Evolutionary conservation across 768 basidiomycete genomes (phyloP), one percentile per base, ranked within the genome.

Genomic region (Mycena pura): DNA sequence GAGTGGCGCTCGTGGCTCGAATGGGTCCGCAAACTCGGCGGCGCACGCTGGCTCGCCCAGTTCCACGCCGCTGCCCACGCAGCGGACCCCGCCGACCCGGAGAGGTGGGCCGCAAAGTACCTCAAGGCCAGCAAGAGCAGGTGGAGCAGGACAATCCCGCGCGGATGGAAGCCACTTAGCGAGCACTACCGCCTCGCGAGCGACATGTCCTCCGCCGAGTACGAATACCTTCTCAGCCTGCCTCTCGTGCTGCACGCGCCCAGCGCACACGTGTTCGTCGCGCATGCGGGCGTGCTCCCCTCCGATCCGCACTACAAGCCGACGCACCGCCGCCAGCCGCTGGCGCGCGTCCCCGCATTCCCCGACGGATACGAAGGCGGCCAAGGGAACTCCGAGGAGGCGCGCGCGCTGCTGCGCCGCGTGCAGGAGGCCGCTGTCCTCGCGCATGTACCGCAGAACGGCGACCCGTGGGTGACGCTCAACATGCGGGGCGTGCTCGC

Each of bases 1-100:
- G 91, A 96, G 76, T 97, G 96, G 96, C 82, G 88, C 24, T 78
- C 82, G 2, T 99, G 94, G 93, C 83, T 92, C 49, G 80, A 90
- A 17, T 96, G 93, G 93, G 86, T 96, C 56, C 62, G 73, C 14
- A 62, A 73, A 8, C 70, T 82, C 24, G 74, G 78, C n/a, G 82
- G 80, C 1, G 69, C 51, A 24, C 69, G 77, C 24, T 95, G 92
- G 87, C 79, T 95, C 6, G 62, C 72, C 8, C 68, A 80, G 11
- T 61, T 86, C n/a, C 82, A 85, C 46, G 63, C 68, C 2, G 62
- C 73, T 22, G 65, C 70, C 29, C 48, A 76, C 5, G 73, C 73
- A 14, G 67, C 73, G 6, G 69, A 70, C 40, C 69, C 71, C 50
- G 58, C 68, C 44, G 76, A 82, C 63, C 70, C 78, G 34, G 71